Evolutionary conservation across 257 asterid genomes (phyloP), one percentile per base, ranked within the genome.

Genomic region (Gynochthodes officinalis): DNA sequence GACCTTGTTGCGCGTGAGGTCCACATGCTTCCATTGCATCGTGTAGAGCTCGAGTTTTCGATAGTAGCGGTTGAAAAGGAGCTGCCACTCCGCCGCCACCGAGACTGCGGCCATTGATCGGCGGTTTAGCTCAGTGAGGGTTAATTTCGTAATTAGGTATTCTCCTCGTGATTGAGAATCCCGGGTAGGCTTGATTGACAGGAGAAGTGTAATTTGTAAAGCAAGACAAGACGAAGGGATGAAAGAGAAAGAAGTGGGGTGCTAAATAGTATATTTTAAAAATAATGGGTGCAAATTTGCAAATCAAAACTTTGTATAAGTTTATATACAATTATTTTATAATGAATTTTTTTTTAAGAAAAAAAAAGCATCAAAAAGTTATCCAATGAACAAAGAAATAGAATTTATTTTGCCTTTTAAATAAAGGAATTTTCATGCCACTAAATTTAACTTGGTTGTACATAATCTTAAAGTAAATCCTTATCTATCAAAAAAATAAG

Each of bases 1-100:
- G 71, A 94, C 81, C 66, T 88, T 91, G 80, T 91, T 92, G 83
- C 92, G 92, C 72, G 90, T 80, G 82, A 94, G 97, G 88, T 94
- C 96, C 12, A 94, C 97, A 62, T 91, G 84, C 89, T 84, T 89
- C 99, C 99, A 94, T 76, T 89, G 93, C 96, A 94, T 85, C 77
- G 83, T 88, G 83, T 94, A 94, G 74, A 94, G 86, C 82, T 91
- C 95, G 59, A 96, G 96, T 80, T 91, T 94, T 75, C 98, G 90
- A 83, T 94, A 94, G 86, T 87, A 94, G 65, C 96, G 90, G 77
- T 94, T 88, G 84, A 83, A 81, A 74, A 94, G 93, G 77, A 88
- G 92, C 71, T 94, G 99, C 97, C 99, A 94, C 83, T 91, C 97
- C 76, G 97, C 97, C 79, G 97, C 99, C 72, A 94, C 97, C 25